phyloP scores from a whole-genome alignment of 176 grass and related monocot species.

The Elymus sibiricus region DNA sequence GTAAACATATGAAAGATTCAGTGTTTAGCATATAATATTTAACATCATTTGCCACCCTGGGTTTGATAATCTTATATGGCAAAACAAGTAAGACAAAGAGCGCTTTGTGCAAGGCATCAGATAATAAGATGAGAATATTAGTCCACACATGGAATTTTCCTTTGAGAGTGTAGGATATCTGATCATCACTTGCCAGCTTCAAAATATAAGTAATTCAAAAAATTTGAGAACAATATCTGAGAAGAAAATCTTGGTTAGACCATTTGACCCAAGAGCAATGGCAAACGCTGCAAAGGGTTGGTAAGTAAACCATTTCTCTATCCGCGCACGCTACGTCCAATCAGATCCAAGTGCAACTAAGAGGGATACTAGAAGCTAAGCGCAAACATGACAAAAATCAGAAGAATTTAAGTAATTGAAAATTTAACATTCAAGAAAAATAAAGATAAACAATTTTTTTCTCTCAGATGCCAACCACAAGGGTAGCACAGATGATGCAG shows the following conservation, averaged over 20 bases:
- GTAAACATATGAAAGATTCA: background rate
- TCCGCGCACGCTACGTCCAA: accelerated
- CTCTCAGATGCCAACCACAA: too few species aligned
- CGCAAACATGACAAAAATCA: too few species aligned
- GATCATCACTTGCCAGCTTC: background rate
- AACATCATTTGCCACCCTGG: background rate
- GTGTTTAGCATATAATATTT: background rate
- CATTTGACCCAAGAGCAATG: background rate
- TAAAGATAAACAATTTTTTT: too few species aligned
- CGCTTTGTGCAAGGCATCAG: background rate
- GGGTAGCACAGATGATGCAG: too few species aligned
- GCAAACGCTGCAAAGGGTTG: background rate
- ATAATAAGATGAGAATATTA: background rate
- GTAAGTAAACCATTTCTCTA: too few species aligned
- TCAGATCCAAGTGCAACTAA: too few species aligned
- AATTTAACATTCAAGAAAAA: too few species aligned
- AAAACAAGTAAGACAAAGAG: background rate
- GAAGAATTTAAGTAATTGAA: too few species aligned
- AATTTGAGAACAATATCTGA: background rate
- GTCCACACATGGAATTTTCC: background rate
- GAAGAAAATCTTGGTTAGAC: background rate
- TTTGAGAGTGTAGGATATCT: background rate
- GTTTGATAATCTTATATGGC: background rate
- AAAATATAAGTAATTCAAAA: background rate
- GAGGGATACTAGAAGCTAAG: too few species aligned